These are phyloP conservation scores for Syzygium grande DNA, from an alignment of 345 rosid species.

Conservation along the genomic window DNA sequence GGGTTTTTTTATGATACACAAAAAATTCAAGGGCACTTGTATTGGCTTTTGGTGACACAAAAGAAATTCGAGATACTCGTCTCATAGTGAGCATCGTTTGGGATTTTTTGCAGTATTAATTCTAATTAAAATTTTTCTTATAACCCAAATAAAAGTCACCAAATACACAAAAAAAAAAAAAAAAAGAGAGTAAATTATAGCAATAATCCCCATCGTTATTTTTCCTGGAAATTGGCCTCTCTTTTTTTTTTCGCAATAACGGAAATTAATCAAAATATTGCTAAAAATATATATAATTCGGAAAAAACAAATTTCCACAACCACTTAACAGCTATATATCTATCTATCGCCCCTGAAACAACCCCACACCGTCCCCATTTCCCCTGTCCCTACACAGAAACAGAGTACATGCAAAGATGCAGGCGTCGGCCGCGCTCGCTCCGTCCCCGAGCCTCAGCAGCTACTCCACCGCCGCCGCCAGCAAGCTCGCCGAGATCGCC, in stretches of 20 bases:
- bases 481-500: constrained; percentile 24
- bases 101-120: too few species aligned
- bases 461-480: constrained; percentile 6
- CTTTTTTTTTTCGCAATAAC: background rate
- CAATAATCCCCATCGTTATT: background rate
- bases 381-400: background rate
- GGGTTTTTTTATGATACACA: too few species aligned
- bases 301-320: background rate
- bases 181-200: background rate
- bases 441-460: constrained; percentile 25
- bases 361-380: background rate
- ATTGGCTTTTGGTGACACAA: too few species aligned
- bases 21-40: too few species aligned
- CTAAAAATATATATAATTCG: fast-evolving
- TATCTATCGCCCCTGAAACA: background rate
- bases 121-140: background rate
- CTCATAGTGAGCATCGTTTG: too few species aligned
- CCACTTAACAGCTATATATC: background rate
- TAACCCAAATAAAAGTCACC: background rate
- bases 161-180: background rate
- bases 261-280: background rate
- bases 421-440: background rate
- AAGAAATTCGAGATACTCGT: too few species aligned
- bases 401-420: background rate
- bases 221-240: background rate